These are phyloP conservation scores for Nigrospora sphaerica DNA, from an alignment of 2,329 filamentous ascomycete genomes.

Conservation along the genomic window DNA sequence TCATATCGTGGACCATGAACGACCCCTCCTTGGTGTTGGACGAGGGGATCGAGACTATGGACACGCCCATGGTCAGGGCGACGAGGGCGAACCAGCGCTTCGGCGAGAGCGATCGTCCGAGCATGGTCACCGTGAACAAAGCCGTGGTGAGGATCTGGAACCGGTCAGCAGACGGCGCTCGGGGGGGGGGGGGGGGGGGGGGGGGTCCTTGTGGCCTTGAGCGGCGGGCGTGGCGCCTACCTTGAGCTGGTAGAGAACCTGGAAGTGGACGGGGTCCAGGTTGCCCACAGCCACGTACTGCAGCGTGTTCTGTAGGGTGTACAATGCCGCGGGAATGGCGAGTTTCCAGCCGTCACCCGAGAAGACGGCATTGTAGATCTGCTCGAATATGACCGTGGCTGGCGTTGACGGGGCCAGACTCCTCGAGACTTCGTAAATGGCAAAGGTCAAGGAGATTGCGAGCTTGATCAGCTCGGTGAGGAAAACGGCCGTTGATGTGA, in stretches of 20 bases:
- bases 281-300: conserved; percentile 91
- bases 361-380: conserved; percentile 76
- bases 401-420: conserved; percentile 72
- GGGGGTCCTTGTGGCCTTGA: no score
- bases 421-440: conserved; percentile 78
- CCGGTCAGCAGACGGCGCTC: conserved; percentile 4
- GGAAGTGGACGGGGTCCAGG: conserved; percentile 85
- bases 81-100: conserved; percentile 77
- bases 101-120: conserved; percentile 61
- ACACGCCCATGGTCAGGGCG: conserved; percentile 74
- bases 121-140: conserved; percentile 73
- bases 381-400: conserved; percentile 70
- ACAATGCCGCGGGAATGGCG: conserved; percentile 79
- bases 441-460: conserved; percentile 75
- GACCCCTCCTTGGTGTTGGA: conserved; percentile 46
- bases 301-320: conserved; percentile 87
- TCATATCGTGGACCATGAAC: conserved; percentile 55
- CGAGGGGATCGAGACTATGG: conserved; percentile 74
- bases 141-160: conserved; percentile 74
- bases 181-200: no score
- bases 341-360: conserved; percentile 92
- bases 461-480: conserved; percentile 91
- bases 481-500: conserved; percentile 89
- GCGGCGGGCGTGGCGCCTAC: conserved; percentile 25
- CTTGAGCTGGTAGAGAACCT: conserved; percentile 90